These are phyloP conservation scores for Sporobolus alterniflorus DNA, from an alignment of 202 grass and related monocot genomes.

Conservation along the genomic window DNA sequence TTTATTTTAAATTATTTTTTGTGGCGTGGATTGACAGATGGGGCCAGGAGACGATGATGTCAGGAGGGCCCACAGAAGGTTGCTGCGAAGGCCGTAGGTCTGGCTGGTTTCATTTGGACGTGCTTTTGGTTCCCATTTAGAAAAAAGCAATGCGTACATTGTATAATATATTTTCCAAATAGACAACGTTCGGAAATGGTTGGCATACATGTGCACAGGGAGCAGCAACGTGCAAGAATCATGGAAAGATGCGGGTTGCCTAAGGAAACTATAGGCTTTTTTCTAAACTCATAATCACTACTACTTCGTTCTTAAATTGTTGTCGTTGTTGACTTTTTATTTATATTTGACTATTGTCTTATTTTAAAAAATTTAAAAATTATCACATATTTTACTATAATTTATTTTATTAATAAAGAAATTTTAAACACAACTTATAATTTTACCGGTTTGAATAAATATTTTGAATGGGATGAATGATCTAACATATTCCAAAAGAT, in stretches of 20 bases:
- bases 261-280: background rate
- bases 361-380: no score
- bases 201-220: background rate
- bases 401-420: no score
- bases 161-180: background rate
- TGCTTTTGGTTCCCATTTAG: background rate
- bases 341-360: no score
- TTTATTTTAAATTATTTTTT: background rate
- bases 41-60: slow-evolving; percentile 17
- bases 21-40: slow-evolving; percentile 29
- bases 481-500: no score
- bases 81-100: background rate
- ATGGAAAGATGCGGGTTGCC: background rate
- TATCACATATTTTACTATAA: no score
- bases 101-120: background rate
- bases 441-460: no score
- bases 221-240: background rate
- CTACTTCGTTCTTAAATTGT: no score
- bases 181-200: background rate
- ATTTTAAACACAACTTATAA: no score
- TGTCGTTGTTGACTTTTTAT: no score
- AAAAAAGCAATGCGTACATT: background rate
- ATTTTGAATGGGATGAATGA: no score
- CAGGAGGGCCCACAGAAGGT: slow-evolving; percentile 27
- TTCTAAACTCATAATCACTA: no score